A percentile compares a stretch with the other conserved stretches of the same genome.
phyloP scores from a whole-genome alignment of 805 yeast genomes.

The Candida piceae region DNA sequence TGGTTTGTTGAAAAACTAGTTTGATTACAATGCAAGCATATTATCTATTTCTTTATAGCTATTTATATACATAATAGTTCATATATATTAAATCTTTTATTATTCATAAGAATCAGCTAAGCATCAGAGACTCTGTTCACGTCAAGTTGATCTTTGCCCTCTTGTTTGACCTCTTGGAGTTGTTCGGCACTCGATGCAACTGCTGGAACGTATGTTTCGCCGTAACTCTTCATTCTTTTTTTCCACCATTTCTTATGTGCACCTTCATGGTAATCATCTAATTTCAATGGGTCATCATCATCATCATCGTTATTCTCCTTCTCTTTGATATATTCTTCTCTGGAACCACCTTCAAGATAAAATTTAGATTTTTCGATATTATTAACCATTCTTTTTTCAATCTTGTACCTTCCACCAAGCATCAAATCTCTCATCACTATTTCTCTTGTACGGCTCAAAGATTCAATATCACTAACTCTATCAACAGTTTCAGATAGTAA shows the following conservation, averaged over 20 bases:
- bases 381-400: slow-evolving; percentile 18
- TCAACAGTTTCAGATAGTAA: slow-evolving; percentile 59
- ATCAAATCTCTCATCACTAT: slow-evolving; percentile 65
- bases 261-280: slow-evolving; percentile 32
- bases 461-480: slow-evolving; percentile 70
- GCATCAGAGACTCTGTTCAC: too few relatives aligned
- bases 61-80: too few relatives aligned
- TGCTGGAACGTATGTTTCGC: slow-evolving; percentile 20
- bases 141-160: too few relatives aligned
- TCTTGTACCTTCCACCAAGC: slow-evolving; percentile 41
- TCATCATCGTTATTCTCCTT: slow-evolving; percentile 15
- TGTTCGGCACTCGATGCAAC: too few relatives aligned
- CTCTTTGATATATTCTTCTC: slow-evolving; percentile 12
- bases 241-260: slow-evolving; percentile 45
- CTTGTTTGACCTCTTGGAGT: too few relatives aligned
- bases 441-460: slow-evolving; percentile 74
- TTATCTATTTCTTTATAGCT: too few relatives aligned
- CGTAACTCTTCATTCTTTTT: slow-evolving; percentile 34
- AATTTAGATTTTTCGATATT: slow-evolving; percentile 4
- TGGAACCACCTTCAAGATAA: slow-evolving; percentile 14
- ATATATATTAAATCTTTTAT: too few relatives aligned
- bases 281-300: slow-evolving; percentile 15
- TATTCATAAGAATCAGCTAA: too few relatives aligned
- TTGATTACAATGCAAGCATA: too few relatives aligned
- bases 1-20: background rate